Base-by-base conservation (phyloP, 345 rosid species). In the Diplotaxis tenuifolia region DNA sequence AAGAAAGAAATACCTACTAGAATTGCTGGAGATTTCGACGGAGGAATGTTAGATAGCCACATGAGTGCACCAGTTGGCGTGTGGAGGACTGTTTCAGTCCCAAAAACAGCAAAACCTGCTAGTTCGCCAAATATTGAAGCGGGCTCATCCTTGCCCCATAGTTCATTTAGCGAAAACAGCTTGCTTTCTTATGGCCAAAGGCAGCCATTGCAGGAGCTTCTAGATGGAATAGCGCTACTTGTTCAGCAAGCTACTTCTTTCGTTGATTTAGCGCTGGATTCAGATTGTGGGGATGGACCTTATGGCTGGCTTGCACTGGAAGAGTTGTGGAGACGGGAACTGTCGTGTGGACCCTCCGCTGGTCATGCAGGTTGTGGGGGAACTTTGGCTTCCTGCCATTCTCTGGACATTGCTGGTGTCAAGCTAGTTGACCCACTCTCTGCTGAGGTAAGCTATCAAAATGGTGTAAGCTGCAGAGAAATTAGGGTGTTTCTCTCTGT, bases 311-410 rank as follows among this genome's bases (percentile, higher is more conserved):
- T 95, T 82, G 98, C 99, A 82, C 80, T 92, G 70, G 96, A 95
- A 84, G 99, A 95, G 70, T 89, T 90, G 36, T 89, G 98, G 97
- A 87, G 98, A 82, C 93, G 88, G 62, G 99, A 86, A 67, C 85
- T 95, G 74, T 87, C 91, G 59, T 95, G 99, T 83, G 99, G 98
- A 45, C 99, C 99, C 49, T 85, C 92, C 72, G 83, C 86, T 89
- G 86, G 87, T 70, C 99, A 95, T 86, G 98, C 98, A 25, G 98
- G 99, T 65, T 95, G 99, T 81, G 99, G 99, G 31, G 99, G 99
- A 65, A 83, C 88, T 77, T 77, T 95, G 85, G 91, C 99, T 75
- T 90, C 98, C 65, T 87, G 97, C 55, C 99, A 95, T 85, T 90
- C 89, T 60, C 74, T 95, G 78, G 99, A 95, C 78, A 80, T 90